A percentile compares a stretch with the other conserved stretches of the same genome.
Conservation (phyloP, 169 alveolate species). For the Plasmodium gallinaceum region DNA sequence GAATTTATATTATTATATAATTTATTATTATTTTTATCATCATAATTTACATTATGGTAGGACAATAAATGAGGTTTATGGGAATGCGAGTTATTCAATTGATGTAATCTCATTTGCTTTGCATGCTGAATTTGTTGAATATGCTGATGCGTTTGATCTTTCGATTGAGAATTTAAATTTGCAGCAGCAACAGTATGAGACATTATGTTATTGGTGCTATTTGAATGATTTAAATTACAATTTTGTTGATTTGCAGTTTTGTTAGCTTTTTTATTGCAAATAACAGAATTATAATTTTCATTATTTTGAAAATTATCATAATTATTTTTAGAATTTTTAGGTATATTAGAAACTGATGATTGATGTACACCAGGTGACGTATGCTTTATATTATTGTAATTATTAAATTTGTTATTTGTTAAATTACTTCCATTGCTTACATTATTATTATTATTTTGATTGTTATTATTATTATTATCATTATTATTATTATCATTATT, state of each 20-base stretch:
- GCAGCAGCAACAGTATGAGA: conserved; percentile 32
- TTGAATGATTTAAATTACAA: conserved; percentile 50
- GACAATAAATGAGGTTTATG: conserved; percentile 36
- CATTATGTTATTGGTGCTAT: conserved; percentile 21
- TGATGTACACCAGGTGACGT: conserved; percentile 25
- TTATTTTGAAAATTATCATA: conserved; percentile 49
- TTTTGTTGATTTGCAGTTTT: conserved; percentile 36
- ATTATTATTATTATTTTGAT: too few relatives aligned
- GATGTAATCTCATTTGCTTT: conserved; percentile 39
- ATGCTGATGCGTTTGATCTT: conserved; percentile 26
- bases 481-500: conserved; percentile 1
- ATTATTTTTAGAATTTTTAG: conserved; percentile 34
- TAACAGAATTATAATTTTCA: conserved; percentile 20
- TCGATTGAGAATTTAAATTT: conserved; percentile 40
- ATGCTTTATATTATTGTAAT: conserved; percentile 20
- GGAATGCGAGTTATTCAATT: conserved; percentile 15
- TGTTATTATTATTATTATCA: conserved; percentile 1
- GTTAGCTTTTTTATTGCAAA: conserved; percentile 30
- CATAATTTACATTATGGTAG: conserved; percentile 29
- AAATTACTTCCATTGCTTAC: conserved; percentile 6
- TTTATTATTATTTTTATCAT: conserved; percentile 43
- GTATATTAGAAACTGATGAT: conserved; percentile 32
- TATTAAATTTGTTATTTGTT: not conserved
- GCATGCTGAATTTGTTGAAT: conserved; percentile 29
- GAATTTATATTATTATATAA: conserved; percentile 26